A percentile compares a stretch with the other conserved stretches of the same genome.
Conservation (phyloP, 148 eudicot species). For the Amaranthus palmeri region DNA sequence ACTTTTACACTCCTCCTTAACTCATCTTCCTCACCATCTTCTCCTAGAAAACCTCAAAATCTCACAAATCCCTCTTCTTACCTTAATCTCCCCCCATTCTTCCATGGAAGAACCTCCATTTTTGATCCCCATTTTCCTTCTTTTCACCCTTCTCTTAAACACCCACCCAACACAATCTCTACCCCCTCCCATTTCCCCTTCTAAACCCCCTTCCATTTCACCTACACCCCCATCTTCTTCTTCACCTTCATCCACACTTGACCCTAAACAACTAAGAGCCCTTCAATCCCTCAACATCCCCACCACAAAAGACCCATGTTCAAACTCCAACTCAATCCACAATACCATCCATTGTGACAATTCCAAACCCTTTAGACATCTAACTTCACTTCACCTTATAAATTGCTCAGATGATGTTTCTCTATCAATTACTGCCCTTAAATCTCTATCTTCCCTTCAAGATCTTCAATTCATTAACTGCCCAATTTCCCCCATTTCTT, state of each 20-base stretch:
- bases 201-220: conserved; percentile 17
- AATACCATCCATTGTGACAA: conserved; percentile 49
- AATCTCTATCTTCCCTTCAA: conserved; percentile 57
- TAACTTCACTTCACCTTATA: conserved; percentile 49
- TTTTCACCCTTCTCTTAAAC: conserved; percentile 24
- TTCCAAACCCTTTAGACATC: conserved; percentile 59
- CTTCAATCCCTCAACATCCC: conserved; percentile 65
- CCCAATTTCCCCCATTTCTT: conserved; percentile 18
- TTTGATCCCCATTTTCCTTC: conserved; percentile 19
- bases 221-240: not conserved
- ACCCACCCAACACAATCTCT: conserved; percentile 17
- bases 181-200: conserved; percentile 17
- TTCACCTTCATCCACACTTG: conserved; percentile 44
- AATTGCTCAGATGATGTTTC: conserved; percentile 56
- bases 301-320: conserved; percentile 62
- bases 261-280: conserved; percentile 70
- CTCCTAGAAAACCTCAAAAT: no score
- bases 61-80: no score
- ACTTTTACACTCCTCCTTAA: no score
- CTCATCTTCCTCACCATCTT: no score
- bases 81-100: not conserved
- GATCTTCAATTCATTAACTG: conserved; percentile 52
- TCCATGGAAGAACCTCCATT: conserved; percentile 13
- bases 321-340: conserved; percentile 25
- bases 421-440: conserved; percentile 56